Evolutionary conservation across 192 early-diverging fungal genomes (phyloP), one percentile per base, ranked within the genome.

Genomic region (Kappamyces sp.): DNA sequence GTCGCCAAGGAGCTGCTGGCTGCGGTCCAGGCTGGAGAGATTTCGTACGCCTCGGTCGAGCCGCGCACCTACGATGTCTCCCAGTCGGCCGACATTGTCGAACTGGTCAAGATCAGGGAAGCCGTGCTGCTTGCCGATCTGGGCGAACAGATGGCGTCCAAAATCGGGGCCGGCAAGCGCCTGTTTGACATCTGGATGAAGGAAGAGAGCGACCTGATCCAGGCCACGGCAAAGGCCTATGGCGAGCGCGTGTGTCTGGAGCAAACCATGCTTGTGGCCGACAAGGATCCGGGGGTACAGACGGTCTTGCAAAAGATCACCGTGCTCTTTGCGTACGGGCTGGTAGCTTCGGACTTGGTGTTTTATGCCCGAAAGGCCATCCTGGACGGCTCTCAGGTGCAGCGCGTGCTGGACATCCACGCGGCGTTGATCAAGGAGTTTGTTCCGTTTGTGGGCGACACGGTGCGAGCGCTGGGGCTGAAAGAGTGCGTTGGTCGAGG

Each of bases 161-260:
- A 83, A 64, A 69, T 84, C 41, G 54, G 49, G 33, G 50, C 55
- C 23, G 83, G 81, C 43, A 57, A 72, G 49, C 43, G 59, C 3
- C 49, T 87, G 53, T 89, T 87, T 66, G 82, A 87, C 42, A 79
- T 86, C 31, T 89, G 87, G 87, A 89, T 89, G 87, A 65, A 67
- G 47, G 74, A 86, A 64, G 82, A 89, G 64, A 84, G 80, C 23
- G 85, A 89, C 47, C 66, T 69, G 0, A 83, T 89, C 51, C 87
- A 89, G 66, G 75, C 76, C 10, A 60, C 81, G 5, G 82, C 86
- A 32, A 69, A 76, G 40, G 77, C 87, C 31, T 83, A 75, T 55
- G 87, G 87, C 43, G 84, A 87, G 58, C 71, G 85, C 32, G 73
- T 86, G 31, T 70, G 62, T 57, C 65, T 86, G 35, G 85, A 89